These are phyloP conservation scores for Globisporangium uncinulatum DNA, from an alignment of 352 stramenopile genomes.

Conservation along the genomic window DNA sequence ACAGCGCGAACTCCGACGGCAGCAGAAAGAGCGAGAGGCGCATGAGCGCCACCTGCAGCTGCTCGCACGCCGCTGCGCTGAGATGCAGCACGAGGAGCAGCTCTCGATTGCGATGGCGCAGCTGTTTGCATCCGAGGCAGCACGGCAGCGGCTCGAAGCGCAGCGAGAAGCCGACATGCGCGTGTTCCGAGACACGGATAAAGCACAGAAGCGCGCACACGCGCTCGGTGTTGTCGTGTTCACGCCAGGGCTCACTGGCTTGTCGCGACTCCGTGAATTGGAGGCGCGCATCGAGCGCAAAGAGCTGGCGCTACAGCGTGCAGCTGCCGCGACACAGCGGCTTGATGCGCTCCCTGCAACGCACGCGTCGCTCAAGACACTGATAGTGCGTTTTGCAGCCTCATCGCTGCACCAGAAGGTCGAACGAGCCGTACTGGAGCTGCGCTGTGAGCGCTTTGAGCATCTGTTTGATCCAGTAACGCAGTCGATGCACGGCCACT, in stretches of 20 bases:
- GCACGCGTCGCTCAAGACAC: conserved; percentile 16
- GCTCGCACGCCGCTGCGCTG: conserved; percentile 24
- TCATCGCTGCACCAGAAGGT: conserved; percentile 34
- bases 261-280: conserved; percentile 27
- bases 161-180: conserved; percentile 33
- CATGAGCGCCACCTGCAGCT: conserved; percentile 27
- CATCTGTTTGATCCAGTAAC: conserved; percentile 26
- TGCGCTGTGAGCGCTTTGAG: conserved; percentile 33
- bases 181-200: conserved; percentile 22
- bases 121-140: conserved; percentile 20
- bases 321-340: conserved; percentile 22
- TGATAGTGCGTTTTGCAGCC: conserved; percentile 30
- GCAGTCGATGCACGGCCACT: not conserved
- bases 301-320: conserved; percentile 20
- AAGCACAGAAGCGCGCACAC: conserved; percentile 20
- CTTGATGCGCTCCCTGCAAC: conserved; percentile 41
- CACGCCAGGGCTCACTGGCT: conserved; percentile 24
- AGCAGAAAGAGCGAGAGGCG: conserved; percentile 21
- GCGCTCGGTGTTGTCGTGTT: conserved; percentile 26
- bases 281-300: conserved; percentile 28
- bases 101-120: conserved; percentile 38
- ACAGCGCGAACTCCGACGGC: conserved; percentile 37
- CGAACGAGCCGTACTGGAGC: conserved; percentile 33
- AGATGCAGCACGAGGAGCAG: conserved; percentile 50
- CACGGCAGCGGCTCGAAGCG: conserved; percentile 15